Conservation (phyloP, 129 eudicot species). For the Calendula officinalis region DNA sequence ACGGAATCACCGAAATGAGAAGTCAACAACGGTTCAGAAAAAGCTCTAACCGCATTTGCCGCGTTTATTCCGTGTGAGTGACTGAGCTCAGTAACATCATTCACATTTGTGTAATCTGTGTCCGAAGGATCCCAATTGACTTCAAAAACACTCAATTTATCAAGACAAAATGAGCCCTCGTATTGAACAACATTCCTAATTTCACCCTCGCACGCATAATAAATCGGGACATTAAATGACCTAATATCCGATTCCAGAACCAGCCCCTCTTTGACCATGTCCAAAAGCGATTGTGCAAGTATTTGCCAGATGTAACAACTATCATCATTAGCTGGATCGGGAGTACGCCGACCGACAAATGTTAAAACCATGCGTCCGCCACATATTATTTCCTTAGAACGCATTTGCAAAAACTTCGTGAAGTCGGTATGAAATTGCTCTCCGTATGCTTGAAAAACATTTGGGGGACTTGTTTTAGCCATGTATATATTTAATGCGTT, state of each 20-base stretch:
- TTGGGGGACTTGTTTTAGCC: constrained; percentile 37
- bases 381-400: constrained; percentile 27
- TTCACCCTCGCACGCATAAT: constrained; percentile 35
- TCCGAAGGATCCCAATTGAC: constrained; percentile 31
- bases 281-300: constrained; percentile 30
- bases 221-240: constrained; percentile 41
- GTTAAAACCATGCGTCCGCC: constrained; percentile 34
- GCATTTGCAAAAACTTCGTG: constrained; percentile 23
- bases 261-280: constrained; percentile 32
- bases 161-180: constrained; percentile 35
- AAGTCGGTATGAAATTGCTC: constrained; percentile 34
- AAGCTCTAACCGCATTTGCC: constrained; percentile 29
- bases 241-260: constrained; percentile 22
- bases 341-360: constrained; percentile 14
- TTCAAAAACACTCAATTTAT: constrained; percentile 3
- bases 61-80: not conserved
- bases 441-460: constrained; percentile 35
- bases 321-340: constrained; percentile 24
- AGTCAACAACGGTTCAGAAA: constrained; percentile 25
- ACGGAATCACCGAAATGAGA: constrained; percentile 40
- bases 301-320: not conserved
- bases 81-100: not conserved
- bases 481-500: constrained; percentile 34
- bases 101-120: constrained; percentile 7
- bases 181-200: constrained; percentile 8